Conservation (phyloP, 2,329 filamentous ascomycete genomes). For the Arthrobotrys sphaeroides region DNA sequence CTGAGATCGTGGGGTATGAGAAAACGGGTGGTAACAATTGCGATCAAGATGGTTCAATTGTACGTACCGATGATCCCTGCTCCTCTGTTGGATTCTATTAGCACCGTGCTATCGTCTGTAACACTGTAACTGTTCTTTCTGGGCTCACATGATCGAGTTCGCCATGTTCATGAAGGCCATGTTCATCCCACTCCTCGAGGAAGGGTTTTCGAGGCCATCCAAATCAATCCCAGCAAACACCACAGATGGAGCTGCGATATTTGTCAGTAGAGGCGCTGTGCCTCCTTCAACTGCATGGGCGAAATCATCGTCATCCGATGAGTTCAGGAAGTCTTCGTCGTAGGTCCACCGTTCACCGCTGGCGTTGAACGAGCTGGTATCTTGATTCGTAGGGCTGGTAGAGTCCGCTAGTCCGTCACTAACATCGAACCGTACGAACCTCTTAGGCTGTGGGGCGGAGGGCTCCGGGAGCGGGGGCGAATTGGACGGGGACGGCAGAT, state of each 20-base stretch:
- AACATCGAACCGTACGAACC: conserved; percentile 42
- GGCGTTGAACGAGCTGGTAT: conserved; percentile 55
- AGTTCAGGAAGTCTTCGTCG: conserved; percentile 69
- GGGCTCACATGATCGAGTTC: conserved; percentile 90
- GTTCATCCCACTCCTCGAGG: conserved; percentile 84
- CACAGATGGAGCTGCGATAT: conserved; percentile 82
- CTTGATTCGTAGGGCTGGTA: not conserved
- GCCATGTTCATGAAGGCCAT: conserved; percentile 99
- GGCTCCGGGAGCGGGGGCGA: not conserved
- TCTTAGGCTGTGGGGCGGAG: conserved; percentile 27
- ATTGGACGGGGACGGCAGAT: not conserved
- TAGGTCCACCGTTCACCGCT: conserved; percentile 64
- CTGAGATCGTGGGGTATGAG: conserved; percentile 31
- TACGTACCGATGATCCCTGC: conserved; percentile 69
- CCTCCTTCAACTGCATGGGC: conserved; percentile 59
- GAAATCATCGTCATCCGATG: conserved; percentile 59
- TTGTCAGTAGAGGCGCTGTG: conserved; percentile 76
- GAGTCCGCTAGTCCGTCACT: conserved; percentile 2
- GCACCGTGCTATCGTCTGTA: not conserved
- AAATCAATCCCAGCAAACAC: conserved; percentile 69
- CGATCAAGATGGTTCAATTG: not conserved
- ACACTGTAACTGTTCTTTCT: conserved; percentile 66
- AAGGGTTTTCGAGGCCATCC: conserved; percentile 68
- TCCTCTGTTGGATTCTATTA: conserved; percentile 61
- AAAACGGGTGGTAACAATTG: too few species aligned